phyloP scores from a whole-genome alignment of 2,329 filamentous ascomycete species.

The Cercospora sesami region DNA sequence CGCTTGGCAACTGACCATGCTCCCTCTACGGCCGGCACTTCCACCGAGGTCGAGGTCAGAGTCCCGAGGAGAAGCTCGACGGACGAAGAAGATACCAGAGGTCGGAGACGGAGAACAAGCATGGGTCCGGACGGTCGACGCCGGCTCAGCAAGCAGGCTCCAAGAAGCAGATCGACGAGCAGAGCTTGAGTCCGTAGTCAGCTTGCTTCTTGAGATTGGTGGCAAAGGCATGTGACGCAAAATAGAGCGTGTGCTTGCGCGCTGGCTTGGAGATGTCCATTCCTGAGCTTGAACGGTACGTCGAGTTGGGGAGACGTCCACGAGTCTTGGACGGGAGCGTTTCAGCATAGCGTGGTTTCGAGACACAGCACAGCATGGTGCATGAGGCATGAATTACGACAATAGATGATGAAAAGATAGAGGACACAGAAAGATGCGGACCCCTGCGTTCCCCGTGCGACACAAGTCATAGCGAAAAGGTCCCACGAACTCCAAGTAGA shows the following conservation, averaged over 20 bases:
- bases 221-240: background rate
- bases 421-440: background rate
- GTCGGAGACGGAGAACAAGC: constrained; percentile 23
- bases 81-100: constrained; percentile 19
- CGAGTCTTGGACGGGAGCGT: background rate
- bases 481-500: background rate
- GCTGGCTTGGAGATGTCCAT: background rate
- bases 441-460: background rate
- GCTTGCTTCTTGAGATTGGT: background rate
- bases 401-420: background rate
- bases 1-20: constrained; percentile 27
- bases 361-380: background rate
- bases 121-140: constrained; percentile 29
- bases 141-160: constrained; percentile 29
- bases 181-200: constrained; percentile 11
- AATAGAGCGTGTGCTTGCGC: background rate
- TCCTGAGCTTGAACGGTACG: background rate
- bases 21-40: constrained; percentile 20
- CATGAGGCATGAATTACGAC: background rate
- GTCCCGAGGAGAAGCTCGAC: constrained; percentile 21
- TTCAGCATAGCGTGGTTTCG: background rate
- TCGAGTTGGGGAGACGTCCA: background rate
- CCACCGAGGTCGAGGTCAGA: constrained; percentile 26
- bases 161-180: constrained; percentile 24
- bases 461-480: background rate